phyloP scores from a whole-genome alignment of 106 monocot species.

The Narthecium ossifragum region DNA sequence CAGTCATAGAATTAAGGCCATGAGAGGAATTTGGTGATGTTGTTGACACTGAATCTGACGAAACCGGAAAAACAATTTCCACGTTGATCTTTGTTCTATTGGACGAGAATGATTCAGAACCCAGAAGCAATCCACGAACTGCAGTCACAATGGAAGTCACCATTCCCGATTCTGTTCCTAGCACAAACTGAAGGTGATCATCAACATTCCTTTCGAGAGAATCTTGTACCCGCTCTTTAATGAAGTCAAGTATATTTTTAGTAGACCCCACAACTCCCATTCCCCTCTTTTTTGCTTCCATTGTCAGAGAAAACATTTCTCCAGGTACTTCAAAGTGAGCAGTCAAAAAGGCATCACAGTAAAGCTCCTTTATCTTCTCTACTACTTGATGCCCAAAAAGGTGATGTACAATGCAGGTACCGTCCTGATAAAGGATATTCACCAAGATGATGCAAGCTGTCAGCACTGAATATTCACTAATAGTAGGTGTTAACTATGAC shows the following conservation, averaged over 20 bases:
- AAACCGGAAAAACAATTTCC: slow-evolving; percentile 97
- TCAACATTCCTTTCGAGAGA: slow-evolving; percentile 66
- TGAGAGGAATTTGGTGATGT: slow-evolving; percentile 32
- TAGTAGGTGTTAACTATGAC: no score
- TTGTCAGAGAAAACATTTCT: slow-evolving; percentile 96
- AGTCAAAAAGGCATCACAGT: slow-evolving; percentile 89
- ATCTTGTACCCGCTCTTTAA: slow-evolving; percentile 64
- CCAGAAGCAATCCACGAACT: slow-evolving; percentile 59
- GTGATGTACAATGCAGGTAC: slow-evolving; percentile 94
- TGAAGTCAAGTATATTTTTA: slow-evolving; percentile 92
- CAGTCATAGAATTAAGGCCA: slow-evolving; percentile 14
- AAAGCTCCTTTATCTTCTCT: slow-evolving; percentile 82
- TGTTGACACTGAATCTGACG: slow-evolving; percentile 75
- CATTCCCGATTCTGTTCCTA: slow-evolving; percentile 99
- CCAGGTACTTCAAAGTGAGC: slow-evolving; percentile 99
- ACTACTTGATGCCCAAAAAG: slow-evolving; percentile 98
- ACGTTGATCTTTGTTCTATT: slow-evolving; percentile 41
- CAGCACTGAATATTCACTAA: no score
- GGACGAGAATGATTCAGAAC: slow-evolving; percentile 20
- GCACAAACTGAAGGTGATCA: slow-evolving; percentile 88
- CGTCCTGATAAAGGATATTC: slow-evolving; percentile 50
- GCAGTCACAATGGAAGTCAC: slow-evolving; percentile 82
- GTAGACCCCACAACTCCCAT: slow-evolving; percentile 99
- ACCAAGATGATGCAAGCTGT: no score
- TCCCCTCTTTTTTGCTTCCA: slow-evolving; percentile 95